Evolutionary conservation across 2,329 filamentous ascomycete genomes (phyloP), one percentile per base, ranked within the genome.

Genomic region (Pseudocercospora cruenta): DNA sequence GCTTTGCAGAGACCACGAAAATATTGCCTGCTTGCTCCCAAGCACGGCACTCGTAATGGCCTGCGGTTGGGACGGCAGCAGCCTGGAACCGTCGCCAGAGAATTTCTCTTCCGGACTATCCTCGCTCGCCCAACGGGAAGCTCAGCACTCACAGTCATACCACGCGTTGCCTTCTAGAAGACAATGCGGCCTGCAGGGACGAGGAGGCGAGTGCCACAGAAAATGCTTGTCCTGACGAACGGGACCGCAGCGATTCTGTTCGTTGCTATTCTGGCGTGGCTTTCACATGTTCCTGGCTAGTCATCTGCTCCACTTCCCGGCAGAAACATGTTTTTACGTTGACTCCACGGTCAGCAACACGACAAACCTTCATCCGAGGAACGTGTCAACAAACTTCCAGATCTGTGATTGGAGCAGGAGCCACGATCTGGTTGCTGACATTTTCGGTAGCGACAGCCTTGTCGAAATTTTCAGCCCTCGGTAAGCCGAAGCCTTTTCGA

Each of bases 21-120:
- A 12, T 10, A 21, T 24, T 21, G 54, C 26, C 28, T 31, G 28
- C 51, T 24, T 54, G 22, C 51, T 14, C 26, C 53, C 31, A 28
- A 57, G 31, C 54, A 31, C 26, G 26, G 24, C 54, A 57, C 54
- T 36, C 12, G 10, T 21, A 36, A 14, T 33, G 54, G 24, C 26
- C 54, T 31, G n/a, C 54, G n/a, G 22, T 58, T 12, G 54, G 26
- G n/a, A 33, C 54, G 26, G 54, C 54, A 31, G 26, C 54, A 31
- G 26, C 54, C 54, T 49, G 45, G 54, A 31, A 58, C 54, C 54
- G n/a, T 33, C 26, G 54, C 28, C 33, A 24, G 51, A 31, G 28
- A 54, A 58, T 58, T 58, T 58, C 53, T 57, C 54, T 58, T 39
- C 54, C 54, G 54, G 26, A 31, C 54, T 21, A 58, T 58, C 54